Conservation (phyloP, 2,329 filamentous ascomycete species). For the Chrysoporthe cubensis region DNA sequence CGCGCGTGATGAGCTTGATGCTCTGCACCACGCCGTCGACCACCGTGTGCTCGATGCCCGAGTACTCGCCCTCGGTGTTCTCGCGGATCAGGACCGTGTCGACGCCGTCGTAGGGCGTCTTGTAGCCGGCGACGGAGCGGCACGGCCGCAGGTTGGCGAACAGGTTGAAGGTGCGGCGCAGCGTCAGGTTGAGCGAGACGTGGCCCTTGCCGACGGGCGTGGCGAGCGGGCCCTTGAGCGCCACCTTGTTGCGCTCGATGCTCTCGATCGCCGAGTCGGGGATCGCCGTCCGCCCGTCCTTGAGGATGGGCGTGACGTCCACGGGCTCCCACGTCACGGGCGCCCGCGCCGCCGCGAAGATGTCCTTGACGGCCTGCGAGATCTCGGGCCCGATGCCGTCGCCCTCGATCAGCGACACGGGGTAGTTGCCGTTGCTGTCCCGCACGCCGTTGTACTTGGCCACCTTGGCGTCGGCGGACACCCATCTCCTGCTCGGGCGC, state of each 20-base stretch:
- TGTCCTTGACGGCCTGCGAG: constrained; percentile 96
- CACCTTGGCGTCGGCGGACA: constrained; percentile 69
- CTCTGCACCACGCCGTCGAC: constrained; percentile 89
- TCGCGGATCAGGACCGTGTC: constrained; percentile 98
- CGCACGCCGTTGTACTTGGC: constrained; percentile 94
- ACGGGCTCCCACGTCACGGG: constrained; percentile 97
- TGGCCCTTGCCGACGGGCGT: constrained; percentile 98
- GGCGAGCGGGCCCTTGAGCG: constrained; percentile 96
- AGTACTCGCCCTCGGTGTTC: constrained; percentile 52
- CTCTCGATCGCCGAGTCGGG: constrained; percentile 91
- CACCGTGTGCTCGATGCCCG: constrained; percentile 34
- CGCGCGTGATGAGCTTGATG: constrained; percentile 98
- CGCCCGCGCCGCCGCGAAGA: constrained; percentile 90
- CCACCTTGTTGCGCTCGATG: constrained; percentile 94
- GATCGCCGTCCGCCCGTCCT: constrained; percentile 95
- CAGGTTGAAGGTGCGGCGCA: constrained; percentile 98
- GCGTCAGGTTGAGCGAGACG: constrained; percentile 97
- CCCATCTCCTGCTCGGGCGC: constrained; percentile 64
- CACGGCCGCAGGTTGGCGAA: constrained; percentile 99
- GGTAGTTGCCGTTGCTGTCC: constrained; percentile 91
- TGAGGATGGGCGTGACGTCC: constrained; percentile 91
- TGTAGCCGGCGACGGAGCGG: constrained; percentile 95
- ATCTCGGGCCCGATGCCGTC: constrained; percentile 99
- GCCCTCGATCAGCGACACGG: constrained; percentile 96
- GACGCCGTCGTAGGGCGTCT: constrained; percentile 97